phyloP scores from a whole-genome alignment of 2,329 filamentous ascomycete species.

The Diaporthe ilicicola region DNA sequence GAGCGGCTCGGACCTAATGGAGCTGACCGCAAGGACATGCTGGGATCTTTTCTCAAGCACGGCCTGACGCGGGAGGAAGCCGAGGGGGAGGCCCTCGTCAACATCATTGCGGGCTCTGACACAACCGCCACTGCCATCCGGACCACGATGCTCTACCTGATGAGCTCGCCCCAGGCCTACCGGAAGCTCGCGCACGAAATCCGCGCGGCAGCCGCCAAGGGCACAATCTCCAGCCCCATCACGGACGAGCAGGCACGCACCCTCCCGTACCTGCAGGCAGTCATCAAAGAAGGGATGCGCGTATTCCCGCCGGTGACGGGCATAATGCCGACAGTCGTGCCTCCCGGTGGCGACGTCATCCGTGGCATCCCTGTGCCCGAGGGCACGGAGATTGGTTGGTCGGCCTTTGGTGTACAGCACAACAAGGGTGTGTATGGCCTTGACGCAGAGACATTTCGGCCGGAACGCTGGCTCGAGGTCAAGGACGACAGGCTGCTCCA shows the following conservation, averaged over 20 bases:
- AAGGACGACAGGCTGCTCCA: slow-evolving; percentile 43
- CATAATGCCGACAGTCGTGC: slow-evolving; percentile 45
- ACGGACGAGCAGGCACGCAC: slow-evolving; percentile 47
- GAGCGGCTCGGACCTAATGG: slow-evolving; percentile 41
- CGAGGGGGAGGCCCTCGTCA: slow-evolving; percentile 54
- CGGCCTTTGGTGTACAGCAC: slow-evolving; percentile 50
- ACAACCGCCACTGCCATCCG: slow-evolving; percentile 60
- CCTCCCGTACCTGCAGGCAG: slow-evolving; percentile 58
- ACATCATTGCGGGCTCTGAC: slow-evolving; percentile 59
- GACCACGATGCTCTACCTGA: slow-evolving; percentile 55
- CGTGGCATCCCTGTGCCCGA: slow-evolving; percentile 52
- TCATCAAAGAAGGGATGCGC: slow-evolving; percentile 58
- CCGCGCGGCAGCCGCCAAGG: slow-evolving; percentile 44
- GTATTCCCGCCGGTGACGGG: slow-evolving; percentile 54
- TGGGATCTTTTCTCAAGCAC: slow-evolving; percentile 51
- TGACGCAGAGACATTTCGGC: slow-evolving; percentile 53
- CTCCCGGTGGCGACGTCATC: slow-evolving; percentile 48
- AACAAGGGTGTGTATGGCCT: slow-evolving; percentile 47
- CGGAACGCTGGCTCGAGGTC: slow-evolving; percentile 58
- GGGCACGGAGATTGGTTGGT: slow-evolving; percentile 55
- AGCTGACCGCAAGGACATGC: slow-evolving; percentile 45
- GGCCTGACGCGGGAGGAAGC: slow-evolving; percentile 49
- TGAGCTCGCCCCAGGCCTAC: slow-evolving; percentile 53
- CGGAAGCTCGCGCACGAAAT: slow-evolving; percentile 53
- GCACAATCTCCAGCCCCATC: slow-evolving; percentile 43